A percentile compares a stretch with the other conserved stretches of the same genome.
Conservation (phyloP, 1,284 basidiomycete genomes). For the Cutaneotrichosporon cyanovorans region DNA sequence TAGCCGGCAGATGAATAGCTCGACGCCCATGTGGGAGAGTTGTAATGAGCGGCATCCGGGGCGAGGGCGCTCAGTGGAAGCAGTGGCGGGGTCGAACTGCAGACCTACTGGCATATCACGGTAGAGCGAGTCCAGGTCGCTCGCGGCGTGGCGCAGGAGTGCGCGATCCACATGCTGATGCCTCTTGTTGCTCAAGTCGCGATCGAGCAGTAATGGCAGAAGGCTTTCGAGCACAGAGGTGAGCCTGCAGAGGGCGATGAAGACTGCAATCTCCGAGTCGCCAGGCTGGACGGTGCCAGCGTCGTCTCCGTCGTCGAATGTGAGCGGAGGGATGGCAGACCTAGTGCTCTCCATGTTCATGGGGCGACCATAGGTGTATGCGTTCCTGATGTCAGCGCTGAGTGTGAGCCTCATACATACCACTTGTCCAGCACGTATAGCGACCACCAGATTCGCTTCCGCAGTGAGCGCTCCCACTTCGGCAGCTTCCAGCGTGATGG, state of each 20-base stretch:
- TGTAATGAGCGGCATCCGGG: constrained; percentile 8
- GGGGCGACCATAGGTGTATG: constrained; percentile 18
- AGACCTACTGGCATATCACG: constrained; percentile 12
- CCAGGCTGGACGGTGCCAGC: neutral
- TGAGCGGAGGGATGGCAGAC: constrained; percentile 7
- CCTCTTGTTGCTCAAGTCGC: neutral
- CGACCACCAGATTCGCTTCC: constrained; percentile 24
- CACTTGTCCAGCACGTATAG: constrained; percentile 21
- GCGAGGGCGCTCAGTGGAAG: neutral
- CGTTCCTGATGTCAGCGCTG: constrained; percentile 7
- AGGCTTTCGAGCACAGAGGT: constrained; percentile 10
- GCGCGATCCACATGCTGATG: constrained; percentile 1
- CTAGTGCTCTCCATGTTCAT: constrained; percentile 10
- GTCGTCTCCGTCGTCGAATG: constrained; percentile 13
- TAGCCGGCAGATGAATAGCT: constrained; percentile 13
- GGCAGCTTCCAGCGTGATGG: constrained; percentile 23
- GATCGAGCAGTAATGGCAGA: constrained; percentile 13
- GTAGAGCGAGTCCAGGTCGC: constrained; percentile 14
- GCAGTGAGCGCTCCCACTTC: constrained; percentile 20
- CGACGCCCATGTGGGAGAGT: constrained; percentile 12
- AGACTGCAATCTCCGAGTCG: constrained; percentile 10
- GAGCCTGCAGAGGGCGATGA: constrained; percentile 14
- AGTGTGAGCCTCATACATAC: constrained; percentile 2
- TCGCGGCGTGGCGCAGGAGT: constrained; percentile 9
- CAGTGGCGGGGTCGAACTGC: constrained; percentile 2